Evolutionary conservation across 179 eudicot genomes (phyloP).

Genomic region (Camellia oleifera): DNA sequence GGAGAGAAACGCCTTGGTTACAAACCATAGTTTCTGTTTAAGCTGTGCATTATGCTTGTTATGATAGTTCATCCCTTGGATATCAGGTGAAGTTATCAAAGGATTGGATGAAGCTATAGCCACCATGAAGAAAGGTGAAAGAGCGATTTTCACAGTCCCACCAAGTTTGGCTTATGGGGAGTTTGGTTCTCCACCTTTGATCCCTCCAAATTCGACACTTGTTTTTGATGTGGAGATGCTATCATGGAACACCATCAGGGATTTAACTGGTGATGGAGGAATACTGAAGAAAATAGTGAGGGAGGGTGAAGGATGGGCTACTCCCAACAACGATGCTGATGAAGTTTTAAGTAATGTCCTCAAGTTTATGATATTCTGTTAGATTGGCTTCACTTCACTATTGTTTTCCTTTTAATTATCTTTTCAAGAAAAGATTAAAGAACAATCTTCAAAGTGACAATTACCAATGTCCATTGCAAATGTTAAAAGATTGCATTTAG

Average conservation of each 20-base stretch:
- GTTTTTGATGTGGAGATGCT: constrained; percentile 44
- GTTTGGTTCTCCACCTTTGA: constrained; percentile 37
- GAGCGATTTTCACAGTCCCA: constrained; percentile 47
- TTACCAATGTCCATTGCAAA: too few species aligned
- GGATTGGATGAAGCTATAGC: constrained; percentile 54
- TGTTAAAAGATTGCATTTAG: too few species aligned
- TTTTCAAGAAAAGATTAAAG: background rate
- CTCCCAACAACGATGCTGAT: constrained; percentile 46
- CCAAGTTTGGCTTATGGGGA: constrained; percentile 49
- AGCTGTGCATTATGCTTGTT: background rate
- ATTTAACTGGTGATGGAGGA: constrained; percentile 51
- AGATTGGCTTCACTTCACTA: background rate
- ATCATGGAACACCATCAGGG: constrained; percentile 44
- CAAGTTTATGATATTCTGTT: background rate
- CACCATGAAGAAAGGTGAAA: constrained; percentile 57
- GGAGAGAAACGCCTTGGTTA: background rate
- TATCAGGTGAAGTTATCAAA: constrained; percentile 48
- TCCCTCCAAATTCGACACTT: constrained; percentile 54
- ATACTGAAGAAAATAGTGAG: constrained; percentile 41
- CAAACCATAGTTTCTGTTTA: too few species aligned
- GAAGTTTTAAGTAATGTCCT: constrained; percentile 45
- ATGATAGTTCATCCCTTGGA: background rate
- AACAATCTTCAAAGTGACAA: background rate
- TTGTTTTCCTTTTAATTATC: background rate
- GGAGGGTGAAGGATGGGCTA: constrained; percentile 59